A percentile compares a stretch with the other conserved stretches of the same genome.
These are phyloP conservation scores for Arabidopsis hybrid DNA, from an alignment of 441 rosid species.

Conservation along the genomic window DNA sequence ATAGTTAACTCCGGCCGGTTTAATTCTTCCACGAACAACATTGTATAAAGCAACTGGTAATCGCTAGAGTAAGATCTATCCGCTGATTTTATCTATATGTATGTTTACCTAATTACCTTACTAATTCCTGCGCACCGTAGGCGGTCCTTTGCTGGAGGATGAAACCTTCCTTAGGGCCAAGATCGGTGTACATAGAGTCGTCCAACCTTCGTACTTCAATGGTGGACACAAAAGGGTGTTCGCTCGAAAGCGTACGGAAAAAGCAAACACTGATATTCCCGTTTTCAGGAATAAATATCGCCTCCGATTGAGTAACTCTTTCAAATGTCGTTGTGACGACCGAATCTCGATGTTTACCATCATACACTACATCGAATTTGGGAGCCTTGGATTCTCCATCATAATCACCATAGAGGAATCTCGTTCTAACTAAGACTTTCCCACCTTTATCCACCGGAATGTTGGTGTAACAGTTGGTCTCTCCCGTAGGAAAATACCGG, in stretches of 20 bases:
- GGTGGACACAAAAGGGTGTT: conserved; percentile 61
- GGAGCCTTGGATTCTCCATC: conserved; percentile 56
- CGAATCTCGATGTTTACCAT: conserved; percentile 59
- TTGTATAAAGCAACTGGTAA: not conserved
- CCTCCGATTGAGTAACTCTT: conserved; percentile 43
- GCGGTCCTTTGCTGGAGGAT: conserved; percentile 44
- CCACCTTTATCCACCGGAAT: conserved; percentile 38
- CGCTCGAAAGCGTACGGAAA: conserved; percentile 49
- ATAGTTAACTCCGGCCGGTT: too few species aligned
- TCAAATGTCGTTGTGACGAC: conserved; percentile 46
- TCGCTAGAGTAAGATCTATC: not conserved
- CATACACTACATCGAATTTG: conserved; percentile 56
- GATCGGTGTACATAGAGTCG: conserved; percentile 48
- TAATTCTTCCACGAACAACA: too few species aligned
- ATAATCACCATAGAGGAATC: conserved; percentile 56
- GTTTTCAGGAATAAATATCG: conserved; percentile 41
- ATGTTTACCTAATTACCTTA: conserved; percentile 43
- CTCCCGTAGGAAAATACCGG: conserved; percentile 53
- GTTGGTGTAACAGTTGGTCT: conserved; percentile 60
- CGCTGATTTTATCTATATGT: too few species aligned
- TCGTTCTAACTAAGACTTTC: conserved; percentile 46
- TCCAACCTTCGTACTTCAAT: conserved; percentile 54
- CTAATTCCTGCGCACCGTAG: conserved; percentile 41
- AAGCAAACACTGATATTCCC: conserved; percentile 52
- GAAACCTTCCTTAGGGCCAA: conserved; percentile 48